Evolutionary conservation across 108 stramenopile genomes (phyloP), one percentile per base, ranked within the genome.

Genomic region (Nitzschia sp.): DNA sequence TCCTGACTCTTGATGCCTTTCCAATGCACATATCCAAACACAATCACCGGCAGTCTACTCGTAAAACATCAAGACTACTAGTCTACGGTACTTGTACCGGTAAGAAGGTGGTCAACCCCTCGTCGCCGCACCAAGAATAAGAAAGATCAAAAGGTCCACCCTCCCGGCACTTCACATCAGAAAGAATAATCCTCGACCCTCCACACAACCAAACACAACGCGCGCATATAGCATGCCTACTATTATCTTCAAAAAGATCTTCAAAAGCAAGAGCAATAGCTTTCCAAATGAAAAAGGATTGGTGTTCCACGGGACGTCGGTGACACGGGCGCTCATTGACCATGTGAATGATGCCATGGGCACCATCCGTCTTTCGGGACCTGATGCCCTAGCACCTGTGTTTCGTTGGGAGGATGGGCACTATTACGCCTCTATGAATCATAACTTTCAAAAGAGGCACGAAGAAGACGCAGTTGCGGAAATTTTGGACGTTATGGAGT

Each of bases 401-500:
- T 75, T 76, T 34, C 19, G 33, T 27, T 15, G 13, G 0, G 32
- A 33, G 36, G 30, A 28, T 33, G 69, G 68, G 0, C 77, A 78
- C 45, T 78, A 57, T 34, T 11, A 15, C 0, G 33, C 34, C 66
- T 9, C 5, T n/a, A 78, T 78, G 72, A 73, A 78, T 54, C 72
- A 78, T 46, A 48, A 68, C 21, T 70, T 45, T 54, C 77, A 78
- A 63, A 78, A 78, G 59, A 58, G 48, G n/a, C 28, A 78, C 38
- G 77, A 78, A 53, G 77, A 78, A 45, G 77, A 78, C 44, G 62
- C 55, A 17, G 41, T 78, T 2, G 23, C 13, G 34, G 66, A 19
- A 16, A 73, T 78, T 3, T 31, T 78, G 19, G 77, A 78, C 41
- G 72, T 41, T 16, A 78, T 78, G 77, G 77, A 78, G 47, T 16